These are phyloP conservation scores for Carex pumila DNA, from an alignment of 176 grass and related monocot species.

Conservation along the genomic window DNA sequence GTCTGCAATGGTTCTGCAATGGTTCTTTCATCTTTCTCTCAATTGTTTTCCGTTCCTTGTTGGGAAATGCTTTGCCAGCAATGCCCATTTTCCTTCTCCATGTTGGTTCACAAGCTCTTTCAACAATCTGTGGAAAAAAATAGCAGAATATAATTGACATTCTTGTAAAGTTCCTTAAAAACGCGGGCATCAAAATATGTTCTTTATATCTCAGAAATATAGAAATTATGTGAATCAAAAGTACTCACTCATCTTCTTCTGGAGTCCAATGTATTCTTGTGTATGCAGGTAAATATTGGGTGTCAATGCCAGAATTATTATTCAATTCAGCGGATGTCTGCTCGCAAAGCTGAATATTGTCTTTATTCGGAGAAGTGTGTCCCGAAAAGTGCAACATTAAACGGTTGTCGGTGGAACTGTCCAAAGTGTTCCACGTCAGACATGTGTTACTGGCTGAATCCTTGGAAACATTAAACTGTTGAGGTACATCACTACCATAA, in stretches of 20 bases:
- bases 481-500: neutral
- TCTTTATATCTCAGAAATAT: neutral
- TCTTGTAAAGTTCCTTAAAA: neutral
- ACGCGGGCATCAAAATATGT: neutral
- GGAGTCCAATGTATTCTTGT: neutral
- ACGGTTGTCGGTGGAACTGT: neutral
- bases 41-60: conserved; percentile 35
- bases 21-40: conserved; percentile 41
- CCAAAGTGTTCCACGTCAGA: neutral
- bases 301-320: neutral
- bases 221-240: neutral
- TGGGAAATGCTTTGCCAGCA: conserved; percentile 17
- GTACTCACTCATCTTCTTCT: neutral
- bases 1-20: no score
- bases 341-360: neutral
- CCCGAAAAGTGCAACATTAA: neutral
- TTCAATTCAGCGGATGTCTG: neutral
- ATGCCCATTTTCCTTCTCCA: conserved; percentile 36
- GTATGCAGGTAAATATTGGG: neutral
- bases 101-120: conserved; percentile 5
- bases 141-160: neutral
- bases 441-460: neutral
- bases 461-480: neutral
- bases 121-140: conserved; percentile 8
- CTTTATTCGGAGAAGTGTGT: neutral